Evolutionary conservation across 306 rosid genomes (phyloP).

Genomic region (Mimosa bimucronata): DNA sequence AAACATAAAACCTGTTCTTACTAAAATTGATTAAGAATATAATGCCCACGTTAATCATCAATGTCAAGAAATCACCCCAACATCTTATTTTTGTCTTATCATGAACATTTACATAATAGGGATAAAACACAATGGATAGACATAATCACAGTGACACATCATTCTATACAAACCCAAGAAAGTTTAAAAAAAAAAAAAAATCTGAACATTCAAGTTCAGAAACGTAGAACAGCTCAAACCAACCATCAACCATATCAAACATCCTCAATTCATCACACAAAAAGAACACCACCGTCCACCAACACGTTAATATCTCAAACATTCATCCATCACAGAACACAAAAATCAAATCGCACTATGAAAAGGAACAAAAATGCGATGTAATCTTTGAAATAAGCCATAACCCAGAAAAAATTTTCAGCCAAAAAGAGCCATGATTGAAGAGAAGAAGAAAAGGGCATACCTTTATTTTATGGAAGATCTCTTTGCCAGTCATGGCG

Average conservation of each 20-base stretch:
- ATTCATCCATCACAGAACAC: slow-evolving; percentile 1
- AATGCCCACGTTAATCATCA: background rate
- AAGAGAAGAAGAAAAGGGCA: background rate
- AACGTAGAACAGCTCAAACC: slow-evolving; percentile 21
- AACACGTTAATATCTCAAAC: background rate
- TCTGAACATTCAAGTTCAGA: slow-evolving; percentile 16
- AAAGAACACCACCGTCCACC: background rate
- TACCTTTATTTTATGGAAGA: slow-evolving; percentile 88
- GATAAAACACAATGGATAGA: background rate
- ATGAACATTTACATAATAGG: background rate
- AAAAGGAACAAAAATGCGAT: background rate
- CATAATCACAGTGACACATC: background rate
- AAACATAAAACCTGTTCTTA: background rate
- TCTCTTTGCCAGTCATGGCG: slow-evolving; percentile 74
- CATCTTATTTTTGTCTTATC: slow-evolving; percentile 9
- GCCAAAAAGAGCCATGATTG: background rate
- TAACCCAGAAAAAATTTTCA: background rate
- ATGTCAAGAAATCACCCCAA: slow-evolving; percentile 15
- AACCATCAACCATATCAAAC: background rate
- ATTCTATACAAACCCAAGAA: slow-evolving; percentile 31
- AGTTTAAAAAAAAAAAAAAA: slow-evolving; percentile 6
- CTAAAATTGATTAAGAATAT: background rate
- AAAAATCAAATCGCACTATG: background rate
- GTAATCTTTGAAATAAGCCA: background rate
- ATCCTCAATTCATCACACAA: slow-evolving; percentile 5